phyloP scores from a whole-genome alignment of 495 filamentous ascomycete genomes.

The Jackrogersella multiformis region DNA sequence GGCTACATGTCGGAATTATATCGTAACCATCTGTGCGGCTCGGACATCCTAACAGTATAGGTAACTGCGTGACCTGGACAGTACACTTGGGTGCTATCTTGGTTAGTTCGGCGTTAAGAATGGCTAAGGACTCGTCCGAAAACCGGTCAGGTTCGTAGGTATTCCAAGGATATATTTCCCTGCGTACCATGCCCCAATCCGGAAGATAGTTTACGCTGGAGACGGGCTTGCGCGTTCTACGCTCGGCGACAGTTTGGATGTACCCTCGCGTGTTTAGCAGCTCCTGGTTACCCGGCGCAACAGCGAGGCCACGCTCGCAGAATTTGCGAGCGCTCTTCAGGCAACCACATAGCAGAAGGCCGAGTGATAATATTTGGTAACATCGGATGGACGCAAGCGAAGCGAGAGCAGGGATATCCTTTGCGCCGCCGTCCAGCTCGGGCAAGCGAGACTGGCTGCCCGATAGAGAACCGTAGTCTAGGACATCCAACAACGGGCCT shows the following conservation, averaged over 20 bases:
- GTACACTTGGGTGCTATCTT: conserved; percentile 74
- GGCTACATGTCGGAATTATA: conserved; percentile 66
- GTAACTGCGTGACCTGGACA: conserved; percentile 76
- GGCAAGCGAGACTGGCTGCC: conserved; percentile 50
- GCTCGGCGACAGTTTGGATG: conserved; percentile 58
- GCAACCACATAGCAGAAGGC: conserved; percentile 73
- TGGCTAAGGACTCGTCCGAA: conserved; percentile 68
- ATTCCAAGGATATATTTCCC: conserved; percentile 97
- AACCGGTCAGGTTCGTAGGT: conserved; percentile 85
- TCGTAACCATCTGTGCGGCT: conserved; percentile 54
- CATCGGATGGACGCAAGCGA: conserved; percentile 58
- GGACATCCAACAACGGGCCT: conserved; percentile 48
- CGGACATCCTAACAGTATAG: conserved; percentile 66
- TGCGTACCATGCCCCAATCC: conserved; percentile 78
- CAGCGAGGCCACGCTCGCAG: conserved; percentile 60
- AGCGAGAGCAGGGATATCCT: conserved; percentile 48
- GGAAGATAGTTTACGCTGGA: conserved; percentile 65
- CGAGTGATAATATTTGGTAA: conserved; percentile 66
- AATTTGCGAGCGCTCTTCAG: conserved; percentile 75
- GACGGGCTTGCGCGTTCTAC: conserved; percentile 51
- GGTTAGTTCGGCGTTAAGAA: conserved; percentile 72
- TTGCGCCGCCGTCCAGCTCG: conserved; percentile 39
- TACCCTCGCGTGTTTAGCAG: conserved; percentile 57
- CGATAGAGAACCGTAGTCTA: conserved; percentile 55
- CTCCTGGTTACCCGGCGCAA: conserved; percentile 56